Conservation (phyloP, 129 eudicot genomes). For the Dittrichia graveolens region DNA sequence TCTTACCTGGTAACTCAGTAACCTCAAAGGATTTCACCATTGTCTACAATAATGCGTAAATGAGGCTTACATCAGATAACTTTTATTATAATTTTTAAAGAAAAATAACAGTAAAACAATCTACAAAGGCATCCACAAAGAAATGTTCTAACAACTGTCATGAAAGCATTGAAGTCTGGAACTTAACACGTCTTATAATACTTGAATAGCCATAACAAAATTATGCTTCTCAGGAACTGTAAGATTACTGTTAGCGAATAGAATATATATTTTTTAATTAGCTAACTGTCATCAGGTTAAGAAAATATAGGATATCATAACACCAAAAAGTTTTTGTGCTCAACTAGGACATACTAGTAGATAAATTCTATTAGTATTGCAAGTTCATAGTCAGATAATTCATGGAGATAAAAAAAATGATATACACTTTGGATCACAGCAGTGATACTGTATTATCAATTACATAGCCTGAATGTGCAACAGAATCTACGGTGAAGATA, state of each 20-base stretch:
- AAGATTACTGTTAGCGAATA: not conserved
- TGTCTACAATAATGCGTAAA: slow-evolving; percentile 54
- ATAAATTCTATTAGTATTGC: too few species aligned
- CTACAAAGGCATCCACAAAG: not conserved
- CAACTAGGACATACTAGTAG: not conserved
- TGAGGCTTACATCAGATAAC: slow-evolving; percentile 20
- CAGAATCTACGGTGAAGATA: not conserved
- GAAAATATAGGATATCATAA: not conserved
- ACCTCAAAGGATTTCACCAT: slow-evolving; percentile 94
- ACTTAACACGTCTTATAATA: not conserved
- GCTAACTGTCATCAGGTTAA: not conserved
- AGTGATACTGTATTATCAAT: not conserved
- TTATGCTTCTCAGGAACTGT: slow-evolving; percentile 16
- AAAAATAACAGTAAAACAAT: not conserved
- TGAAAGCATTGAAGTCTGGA: not conserved
- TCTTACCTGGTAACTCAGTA: slow-evolving; percentile 87
- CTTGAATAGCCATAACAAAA: not conserved
- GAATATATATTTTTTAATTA: not conserved
- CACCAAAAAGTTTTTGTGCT: not conserved
- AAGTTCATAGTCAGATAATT: too few species aligned
- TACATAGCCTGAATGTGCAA: not conserved
- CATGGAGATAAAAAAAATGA: not conserved
- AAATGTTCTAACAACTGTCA: not conserved
- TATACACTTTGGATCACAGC: not conserved
- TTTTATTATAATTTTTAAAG: not conserved